These are phyloP conservation scores for Fusarium poae DNA, from an alignment of 2,329 filamentous ascomycete genomes.

Conservation along the genomic window DNA sequence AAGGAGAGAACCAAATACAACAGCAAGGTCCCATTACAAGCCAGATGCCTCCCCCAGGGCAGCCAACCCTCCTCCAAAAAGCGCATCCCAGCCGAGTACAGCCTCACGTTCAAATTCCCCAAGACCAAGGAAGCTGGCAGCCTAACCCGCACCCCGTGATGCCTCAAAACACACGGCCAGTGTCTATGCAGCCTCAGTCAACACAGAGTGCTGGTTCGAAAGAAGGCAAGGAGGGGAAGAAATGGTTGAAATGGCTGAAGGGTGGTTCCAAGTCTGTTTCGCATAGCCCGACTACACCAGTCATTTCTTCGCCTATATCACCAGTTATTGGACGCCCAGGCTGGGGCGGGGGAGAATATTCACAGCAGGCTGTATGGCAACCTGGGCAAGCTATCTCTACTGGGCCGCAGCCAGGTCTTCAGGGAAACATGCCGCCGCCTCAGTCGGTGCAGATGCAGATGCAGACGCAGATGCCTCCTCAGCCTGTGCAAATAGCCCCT, in stretches of 20 bases:
- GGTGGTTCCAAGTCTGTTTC: constrained; percentile 42
- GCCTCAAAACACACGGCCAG: constrained; percentile 29
- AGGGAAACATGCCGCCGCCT: constrained; percentile 17
- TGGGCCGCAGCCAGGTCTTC: constrained; percentile 4
- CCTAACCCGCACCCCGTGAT: constrained; percentile 34
- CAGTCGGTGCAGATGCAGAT: neutral
- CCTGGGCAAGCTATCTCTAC: constrained; percentile 34
- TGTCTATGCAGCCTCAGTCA: constrained; percentile 36
- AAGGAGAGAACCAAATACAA: constrained; percentile 4
- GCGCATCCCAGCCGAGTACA: constrained; percentile 13
- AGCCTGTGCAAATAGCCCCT: constrained; percentile 3
- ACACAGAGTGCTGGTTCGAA: constrained; percentile 38
- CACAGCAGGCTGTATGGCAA: constrained; percentile 42
- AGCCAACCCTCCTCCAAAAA: constrained; percentile 13
- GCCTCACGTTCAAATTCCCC: constrained; percentile 39
- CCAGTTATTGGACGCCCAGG: constrained; percentile 15
- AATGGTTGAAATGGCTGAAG: constrained; percentile 48
- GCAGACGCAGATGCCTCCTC: neutral
- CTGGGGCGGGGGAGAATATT: constrained; percentile 44
- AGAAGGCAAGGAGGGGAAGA: constrained; percentile 43
- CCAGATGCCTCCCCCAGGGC: constrained; percentile 19
- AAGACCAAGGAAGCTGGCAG: constrained; percentile 34
- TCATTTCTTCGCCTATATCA: constrained; percentile 27
- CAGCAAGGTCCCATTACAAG: constrained; percentile 2
- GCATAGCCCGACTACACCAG: constrained; percentile 36